Conservation (phyloP, 805 yeast genomes). For the Saccharomyces eubayanus region DNA sequence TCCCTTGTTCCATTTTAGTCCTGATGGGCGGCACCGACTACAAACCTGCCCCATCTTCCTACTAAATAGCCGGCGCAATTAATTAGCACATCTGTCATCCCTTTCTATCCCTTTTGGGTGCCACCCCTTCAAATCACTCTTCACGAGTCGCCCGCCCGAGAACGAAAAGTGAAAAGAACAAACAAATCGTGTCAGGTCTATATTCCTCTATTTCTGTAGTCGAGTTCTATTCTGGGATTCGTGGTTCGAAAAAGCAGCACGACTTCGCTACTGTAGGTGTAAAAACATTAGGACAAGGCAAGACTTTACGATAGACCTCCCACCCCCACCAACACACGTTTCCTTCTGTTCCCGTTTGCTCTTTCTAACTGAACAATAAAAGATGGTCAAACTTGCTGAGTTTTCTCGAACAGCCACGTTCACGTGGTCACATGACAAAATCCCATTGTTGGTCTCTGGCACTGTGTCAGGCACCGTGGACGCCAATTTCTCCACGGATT, state of each 20-base stretch:
- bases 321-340: background rate
- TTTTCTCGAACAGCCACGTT: constrained; percentile 83
- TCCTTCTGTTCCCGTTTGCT: background rate
- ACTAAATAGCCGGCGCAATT: background rate
- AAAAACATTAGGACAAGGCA: background rate
- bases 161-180: background rate
- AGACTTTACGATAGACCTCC: background rate
- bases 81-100: no score
- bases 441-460: constrained; percentile 80
- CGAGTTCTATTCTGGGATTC: background rate
- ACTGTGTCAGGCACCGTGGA: constrained; percentile 96
- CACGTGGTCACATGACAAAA: constrained; percentile 79
- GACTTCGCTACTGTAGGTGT: background rate
- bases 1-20: no score
- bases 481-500: constrained; percentile 70
- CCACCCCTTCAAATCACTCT: background rate
- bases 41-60: background rate
- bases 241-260: background rate
- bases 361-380: background rate
- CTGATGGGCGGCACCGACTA: background rate
- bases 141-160: background rate
- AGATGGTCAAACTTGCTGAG: constrained; percentile 78
- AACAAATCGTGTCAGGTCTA: background rate
- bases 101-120: background rate
- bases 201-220: background rate